Conservation (phyloP, 306 rosid genomes). For the Adenanthera pavonina region DNA sequence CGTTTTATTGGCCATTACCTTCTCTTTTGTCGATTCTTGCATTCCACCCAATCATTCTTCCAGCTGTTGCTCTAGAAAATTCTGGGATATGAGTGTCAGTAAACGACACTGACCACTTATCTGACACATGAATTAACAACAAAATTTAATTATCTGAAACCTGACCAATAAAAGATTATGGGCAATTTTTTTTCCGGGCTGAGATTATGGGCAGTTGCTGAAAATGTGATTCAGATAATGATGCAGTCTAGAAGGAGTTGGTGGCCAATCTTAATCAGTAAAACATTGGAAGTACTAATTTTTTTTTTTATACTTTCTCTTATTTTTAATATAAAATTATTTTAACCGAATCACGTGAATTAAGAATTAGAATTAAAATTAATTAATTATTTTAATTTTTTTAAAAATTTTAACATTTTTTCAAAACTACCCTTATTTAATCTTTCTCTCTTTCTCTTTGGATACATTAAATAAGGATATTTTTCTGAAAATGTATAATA, state of each 20-base stretch:
- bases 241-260: background rate
- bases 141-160: background rate
- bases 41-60: slow-evolving; percentile 39
- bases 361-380: no score
- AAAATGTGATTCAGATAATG: background rate
- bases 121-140: background rate
- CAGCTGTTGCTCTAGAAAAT: slow-evolving; percentile 3
- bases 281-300: background rate
- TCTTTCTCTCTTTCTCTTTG: no score
- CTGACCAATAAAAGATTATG: background rate
- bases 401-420: no score
- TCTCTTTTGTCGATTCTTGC: slow-evolving; percentile 29
- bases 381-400: no score
- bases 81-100: background rate
- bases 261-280: background rate
- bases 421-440: no score
- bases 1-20: slow-evolving; percentile 11
- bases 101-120: background rate
- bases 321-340: no score
- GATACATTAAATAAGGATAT: no score
- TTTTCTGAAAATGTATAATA: no score
- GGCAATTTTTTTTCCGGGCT: background rate
- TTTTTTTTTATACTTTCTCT: no score
- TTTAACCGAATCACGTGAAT: no score
- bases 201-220: background rate